Base-by-base conservation (phyloP, 768 basidiomycete genomes). In the Pilatotrama ljubarskyi region DNA sequence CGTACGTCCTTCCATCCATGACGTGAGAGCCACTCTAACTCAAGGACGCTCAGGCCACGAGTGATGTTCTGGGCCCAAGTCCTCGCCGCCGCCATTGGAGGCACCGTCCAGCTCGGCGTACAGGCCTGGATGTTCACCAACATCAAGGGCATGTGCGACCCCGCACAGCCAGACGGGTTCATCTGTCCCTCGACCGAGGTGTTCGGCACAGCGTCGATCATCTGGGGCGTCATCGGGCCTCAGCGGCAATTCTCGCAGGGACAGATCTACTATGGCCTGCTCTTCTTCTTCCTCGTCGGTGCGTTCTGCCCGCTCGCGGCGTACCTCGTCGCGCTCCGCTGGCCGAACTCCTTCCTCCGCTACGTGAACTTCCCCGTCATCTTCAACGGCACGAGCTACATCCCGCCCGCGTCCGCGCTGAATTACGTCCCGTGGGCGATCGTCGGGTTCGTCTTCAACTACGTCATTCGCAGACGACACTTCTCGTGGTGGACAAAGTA, bases 381-480 rank as follows among this genome's bases (percentile, higher is more conserved):
- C 67, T 88, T 92, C 70, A 82, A 82, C 48, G 93, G 91, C 8
- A 83, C 87, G 11, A 73, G 76, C 32, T 74, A 74, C 52, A 91
- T 95, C 52, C 94, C 94, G 3, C 92, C 93, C 15, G 92, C 91
- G 14, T 89, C 86, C 0, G 89, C 92, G 7, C 78, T 93, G 69
- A 95, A 96, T 72, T 95, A 88, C 70, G 82, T 93, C 4, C 86
- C 88, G 2, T 94, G 89, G 88, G 82, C 87, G 64, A 76, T 85
- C 61, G 80, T 86, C 40, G 85, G 86, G 17, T 93, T 93, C 70
- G 74, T 92, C 38, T 95, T 95, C 76, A 92, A 91, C 68, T 89
- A 79, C 69, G 68, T 86, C 24, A 79, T 89, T 46, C 80, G 89
- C 66, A 77, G 85, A 71, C 82, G 82, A 58, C 78, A 86, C 67